Conservation (phyloP, 1,284 basidiomycete genomes). For the Neonothopanus nambi region DNA sequence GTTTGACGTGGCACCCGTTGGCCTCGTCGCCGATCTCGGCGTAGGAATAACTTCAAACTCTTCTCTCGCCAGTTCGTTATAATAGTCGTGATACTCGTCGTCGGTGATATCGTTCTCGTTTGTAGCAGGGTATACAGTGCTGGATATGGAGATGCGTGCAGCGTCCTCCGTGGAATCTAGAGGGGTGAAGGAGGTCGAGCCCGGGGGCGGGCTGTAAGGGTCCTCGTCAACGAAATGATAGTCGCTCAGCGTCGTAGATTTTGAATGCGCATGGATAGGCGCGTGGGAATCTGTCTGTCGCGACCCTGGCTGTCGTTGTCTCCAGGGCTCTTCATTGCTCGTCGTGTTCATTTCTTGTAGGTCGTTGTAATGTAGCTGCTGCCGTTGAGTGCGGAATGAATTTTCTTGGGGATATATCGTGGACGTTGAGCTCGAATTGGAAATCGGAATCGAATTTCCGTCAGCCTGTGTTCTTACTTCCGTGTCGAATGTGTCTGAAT, state of each 20-base stretch:
- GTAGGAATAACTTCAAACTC: constrained; percentile 11
- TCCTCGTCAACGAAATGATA: constrained; percentile 20
- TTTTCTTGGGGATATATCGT: too few relatives aligned
- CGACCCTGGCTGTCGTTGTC: constrained; percentile 16
- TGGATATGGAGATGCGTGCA: constrained; percentile 45
- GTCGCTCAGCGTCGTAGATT: constrained; percentile 12
- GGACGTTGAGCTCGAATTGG: too few relatives aligned
- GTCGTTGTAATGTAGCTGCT: neutral
- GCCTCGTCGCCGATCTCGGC: constrained; percentile 4
- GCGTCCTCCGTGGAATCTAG: constrained; percentile 30
- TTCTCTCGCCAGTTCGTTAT: constrained; percentile 19
- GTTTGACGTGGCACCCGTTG: constrained; percentile 6
- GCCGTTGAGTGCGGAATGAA: neutral
- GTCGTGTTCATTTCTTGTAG: constrained; percentile 1
- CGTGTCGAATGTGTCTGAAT: too few relatives aligned
- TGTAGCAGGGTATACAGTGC: constrained; percentile 42
- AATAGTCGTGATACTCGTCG: constrained; percentile 14
- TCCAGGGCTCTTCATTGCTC: constrained; percentile 6
- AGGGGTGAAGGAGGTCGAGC: constrained; percentile 21
- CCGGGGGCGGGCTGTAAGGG: constrained; percentile 26
- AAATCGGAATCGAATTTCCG: too few relatives aligned
- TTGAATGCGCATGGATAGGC: too few relatives aligned
- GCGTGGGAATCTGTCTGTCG: neutral
- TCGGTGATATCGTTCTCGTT: constrained; percentile 30
- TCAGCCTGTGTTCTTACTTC: too few relatives aligned